Evolutionary conservation across 257 asterid species (phyloP), one percentile per base, ranked within the genome.

Genomic region (Galeopsis tetrahit): DNA sequence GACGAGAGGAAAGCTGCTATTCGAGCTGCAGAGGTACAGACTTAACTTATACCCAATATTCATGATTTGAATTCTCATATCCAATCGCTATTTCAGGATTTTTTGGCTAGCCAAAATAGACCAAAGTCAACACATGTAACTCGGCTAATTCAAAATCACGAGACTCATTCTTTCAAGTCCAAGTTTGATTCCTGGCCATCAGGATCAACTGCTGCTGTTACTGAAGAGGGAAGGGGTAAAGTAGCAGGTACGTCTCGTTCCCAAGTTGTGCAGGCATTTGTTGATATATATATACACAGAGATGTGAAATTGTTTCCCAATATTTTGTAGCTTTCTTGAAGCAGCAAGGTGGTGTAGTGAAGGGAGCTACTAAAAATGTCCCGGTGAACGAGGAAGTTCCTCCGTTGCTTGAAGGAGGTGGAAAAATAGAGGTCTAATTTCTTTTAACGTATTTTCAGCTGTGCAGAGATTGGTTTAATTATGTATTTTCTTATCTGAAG

Each of bases 201-300:
- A 9, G 88, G 96, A 70, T 85, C 98, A 35, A 83, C 93, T 36
- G 84, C 93, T 72, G 63, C 92, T 75, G 80, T 82, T 84, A 85
- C 88, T 72, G 99, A 95, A 82, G 98, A 92, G 80, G 99, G 99
- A 64, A 86, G 97, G 76, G 99, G 97, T 55, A 95, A 92, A 84
- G 99, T 95, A 52, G 99, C 99, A 66, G 99, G 99, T 92, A 76
- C 21, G 72, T 59, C 79, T 59, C n/a, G 43, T 59, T 76, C 66
- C 64, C 17, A 33, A 57, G 58, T 44, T 75, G 62, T 49, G 53
- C 62, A 40, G 51, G 63, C 53, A 64, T 66, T 43, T 59, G 5
- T 33, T 62, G 60, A 71, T 52, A 49, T 46, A 39, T 61, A 34
- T 70, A 39, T 61, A 34, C 68, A 55, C 44, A 56, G 75, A 69